These are phyloP conservation scores for Phascolomyces articulosus DNA, from an alignment of 371 early-diverging fungal genomes.

Conservation along the genomic window DNA sequence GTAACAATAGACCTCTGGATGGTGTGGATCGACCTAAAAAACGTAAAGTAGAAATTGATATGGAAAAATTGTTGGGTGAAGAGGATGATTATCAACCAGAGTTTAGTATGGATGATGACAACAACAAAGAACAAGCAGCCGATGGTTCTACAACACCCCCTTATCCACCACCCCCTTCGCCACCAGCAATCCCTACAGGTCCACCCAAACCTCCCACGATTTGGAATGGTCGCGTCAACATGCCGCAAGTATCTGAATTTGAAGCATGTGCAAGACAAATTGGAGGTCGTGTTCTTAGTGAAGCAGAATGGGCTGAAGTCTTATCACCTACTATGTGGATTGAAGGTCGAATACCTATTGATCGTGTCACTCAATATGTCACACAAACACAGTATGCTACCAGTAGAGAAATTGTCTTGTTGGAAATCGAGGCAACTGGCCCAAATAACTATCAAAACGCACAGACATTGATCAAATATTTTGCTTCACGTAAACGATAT, in stretches of 20 bases:
- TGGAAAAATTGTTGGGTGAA: slow-evolving; percentile 27
- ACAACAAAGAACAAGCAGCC: slow-evolving; percentile 11
- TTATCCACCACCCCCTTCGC: slow-evolving; percentile 10
- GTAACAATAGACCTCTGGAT: slow-evolving; percentile 7
- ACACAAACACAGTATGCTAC: slow-evolving; percentile 52
- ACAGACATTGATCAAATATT: slow-evolving; percentile 59
- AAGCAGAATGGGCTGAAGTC: slow-evolving; percentile 60
- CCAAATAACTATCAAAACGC: slow-evolving; percentile 26
- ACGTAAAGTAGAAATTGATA: slow-evolving; percentile 32
- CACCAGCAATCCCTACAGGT: slow-evolving; percentile 8
- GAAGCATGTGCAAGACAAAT: slow-evolving; percentile 62
- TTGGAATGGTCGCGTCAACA: slow-evolving; percentile 71
- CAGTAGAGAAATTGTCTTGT: slow-evolving; percentile 63
- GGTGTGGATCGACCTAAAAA: slow-evolving; percentile 22
- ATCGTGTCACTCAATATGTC: slow-evolving; percentile 60
- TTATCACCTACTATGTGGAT: slow-evolving; percentile 64
- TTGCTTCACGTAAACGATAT: slow-evolving; percentile 59
- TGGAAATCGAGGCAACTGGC: slow-evolving; percentile 49
- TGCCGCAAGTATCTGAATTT: slow-evolving; percentile 73
- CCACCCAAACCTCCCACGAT: slow-evolving; percentile 33
- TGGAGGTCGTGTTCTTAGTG: slow-evolving; percentile 53
- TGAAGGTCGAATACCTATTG: slow-evolving; percentile 68
- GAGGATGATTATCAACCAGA: slow-evolving; percentile 13
- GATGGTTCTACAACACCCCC: not conserved
- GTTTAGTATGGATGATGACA: slow-evolving; percentile 28